Evolutionary conservation across 1,284 basidiomycete species (phyloP), one percentile per base, ranked within the genome.

Genomic region (Ustilago cynodontis): DNA sequence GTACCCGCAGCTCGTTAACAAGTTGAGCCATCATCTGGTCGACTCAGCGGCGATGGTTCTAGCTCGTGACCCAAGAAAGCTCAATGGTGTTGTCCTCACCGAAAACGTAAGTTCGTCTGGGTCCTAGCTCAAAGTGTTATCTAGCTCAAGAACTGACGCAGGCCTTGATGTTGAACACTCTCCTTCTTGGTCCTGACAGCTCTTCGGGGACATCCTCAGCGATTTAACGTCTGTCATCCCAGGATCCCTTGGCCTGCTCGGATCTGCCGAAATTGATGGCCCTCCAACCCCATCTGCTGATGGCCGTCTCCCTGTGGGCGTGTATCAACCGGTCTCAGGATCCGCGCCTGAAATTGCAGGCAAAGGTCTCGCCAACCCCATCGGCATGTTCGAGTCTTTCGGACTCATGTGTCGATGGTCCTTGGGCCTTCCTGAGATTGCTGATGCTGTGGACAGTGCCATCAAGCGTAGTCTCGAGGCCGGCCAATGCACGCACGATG

Each of bases 41-140:
- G 96, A 99, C 87, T 93, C 94, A 5, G 94, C 95, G 1, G 92
- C 96, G 16, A 99, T 99, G 96, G 86, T 97, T 76, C 93, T 99
- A 86, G 94, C 97, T 52, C 89, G 92, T 41, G 94, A 90, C 84
- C 96, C 96, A 4, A 90, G 90, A 81, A 97, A 96, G 87, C 89
- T 99, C 68, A 99, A 99, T 85, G 96, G 96, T 76, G 92, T 99
- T 51, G 41, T 83, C 29, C 50, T 83, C 8, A 83, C 77, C 35
- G 81, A 82, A 35, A 75, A 78, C 59, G 79, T 81, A 55, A 67
- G 81, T 66, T 31, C 26, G 5, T 33, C 18, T n/a, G 24, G 3
- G 24, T 22, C 24, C 24, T 49, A 5, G 24, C 24, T n/a, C 24
- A 39, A 18, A 39, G 18, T 39, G 11, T 6, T 22, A 49, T 26